A percentile compares a stretch with the other conserved stretches of the same genome.
Conservation (phyloP, 1,139 yeast genomes). For the Kluyveromyces marxianus region DNA sequence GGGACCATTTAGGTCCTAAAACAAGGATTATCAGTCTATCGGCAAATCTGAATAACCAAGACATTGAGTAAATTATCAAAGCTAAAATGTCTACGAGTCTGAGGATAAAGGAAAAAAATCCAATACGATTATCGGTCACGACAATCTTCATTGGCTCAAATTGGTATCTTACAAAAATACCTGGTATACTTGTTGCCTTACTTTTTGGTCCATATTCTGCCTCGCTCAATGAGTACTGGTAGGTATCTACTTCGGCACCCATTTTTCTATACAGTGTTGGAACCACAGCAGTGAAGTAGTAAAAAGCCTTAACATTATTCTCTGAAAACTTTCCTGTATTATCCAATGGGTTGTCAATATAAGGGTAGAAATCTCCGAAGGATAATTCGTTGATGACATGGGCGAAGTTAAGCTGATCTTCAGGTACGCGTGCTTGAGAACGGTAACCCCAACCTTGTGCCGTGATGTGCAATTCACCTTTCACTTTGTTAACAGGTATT, state of each 20-base stretch:
- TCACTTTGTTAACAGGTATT: conserved; percentile 77
- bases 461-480: conserved; percentile 79
- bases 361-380: conserved; percentile 86
- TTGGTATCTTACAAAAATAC: conserved; percentile 75
- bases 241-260: conserved; percentile 69
- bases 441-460: conserved; percentile 48
- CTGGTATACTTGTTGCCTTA: conserved; percentile 46
- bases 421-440: conserved; percentile 36
- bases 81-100: conserved; percentile 62
- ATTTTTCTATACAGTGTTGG: conserved; percentile 72
- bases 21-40: conserved; percentile 30
- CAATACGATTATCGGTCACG: conserved; percentile 61
- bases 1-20: conserved; percentile 30
- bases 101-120: conserved; percentile 71
- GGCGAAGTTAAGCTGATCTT: conserved; percentile 61
- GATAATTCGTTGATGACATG: conserved; percentile 84
- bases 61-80: conserved; percentile 29
- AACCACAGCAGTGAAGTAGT: conserved; percentile 70
- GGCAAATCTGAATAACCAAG: conserved; percentile 31
- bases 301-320: conserved; percentile 39
- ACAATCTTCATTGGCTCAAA: conserved; percentile 78
- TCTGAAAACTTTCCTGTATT: conserved; percentile 54
- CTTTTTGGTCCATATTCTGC: conserved; percentile 21
- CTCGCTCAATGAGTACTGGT: conserved; percentile 78
- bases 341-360: conserved; percentile 79